A percentile compares a stretch with the other conserved stretches of the same genome.
These are phyloP conservation scores for Pleurotus pulmonarius DNA, from an alignment of 768 basidiomycete genomes.

Conservation along the genomic window DNA sequence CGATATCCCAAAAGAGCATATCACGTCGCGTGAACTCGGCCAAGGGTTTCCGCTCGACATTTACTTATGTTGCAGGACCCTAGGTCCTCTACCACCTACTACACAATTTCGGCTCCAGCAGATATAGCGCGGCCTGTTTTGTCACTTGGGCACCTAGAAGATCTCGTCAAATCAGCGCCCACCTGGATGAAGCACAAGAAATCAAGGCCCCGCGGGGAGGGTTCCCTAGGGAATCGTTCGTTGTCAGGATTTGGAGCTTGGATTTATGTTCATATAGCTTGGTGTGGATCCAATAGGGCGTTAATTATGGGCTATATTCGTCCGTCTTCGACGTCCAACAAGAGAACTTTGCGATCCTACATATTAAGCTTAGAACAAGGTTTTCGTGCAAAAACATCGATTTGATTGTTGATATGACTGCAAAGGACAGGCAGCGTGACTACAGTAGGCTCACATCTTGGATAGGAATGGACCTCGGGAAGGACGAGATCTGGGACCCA, in stretches of 20 bases:
- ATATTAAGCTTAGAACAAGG: too few species aligned
- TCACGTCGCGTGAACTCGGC: constrained; percentile 77
- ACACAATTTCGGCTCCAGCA: constrained; percentile 59
- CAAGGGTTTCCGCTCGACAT: constrained; percentile 79
- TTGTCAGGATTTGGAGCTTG: background rate
- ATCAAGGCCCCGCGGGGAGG: background rate
- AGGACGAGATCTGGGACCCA: background rate
- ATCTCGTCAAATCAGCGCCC: background rate
- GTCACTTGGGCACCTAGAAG: constrained; percentile 30
- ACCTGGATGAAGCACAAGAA: background rate
- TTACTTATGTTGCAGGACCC: constrained; percentile 81
- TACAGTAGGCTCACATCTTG: background rate
- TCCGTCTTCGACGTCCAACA: background rate
- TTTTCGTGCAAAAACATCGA: too few species aligned
- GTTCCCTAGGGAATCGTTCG: background rate
- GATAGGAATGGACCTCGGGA: background rate
- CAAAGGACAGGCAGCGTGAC: too few species aligned
- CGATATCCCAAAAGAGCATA: constrained; percentile 77
- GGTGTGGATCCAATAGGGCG: background rate
- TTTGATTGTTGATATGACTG: too few species aligned
- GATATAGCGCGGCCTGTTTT: constrained; percentile 76
- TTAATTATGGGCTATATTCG: background rate
- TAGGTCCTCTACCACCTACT: constrained; percentile 84
- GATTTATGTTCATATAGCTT: background rate
- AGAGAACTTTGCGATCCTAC: too few species aligned